Percentiles rank a stretch among this genome's conserved stretches.
Conservation (phyloP, 225 moss, liverwort and hornwort species). For the Sphagnum tenellum region DNA sequence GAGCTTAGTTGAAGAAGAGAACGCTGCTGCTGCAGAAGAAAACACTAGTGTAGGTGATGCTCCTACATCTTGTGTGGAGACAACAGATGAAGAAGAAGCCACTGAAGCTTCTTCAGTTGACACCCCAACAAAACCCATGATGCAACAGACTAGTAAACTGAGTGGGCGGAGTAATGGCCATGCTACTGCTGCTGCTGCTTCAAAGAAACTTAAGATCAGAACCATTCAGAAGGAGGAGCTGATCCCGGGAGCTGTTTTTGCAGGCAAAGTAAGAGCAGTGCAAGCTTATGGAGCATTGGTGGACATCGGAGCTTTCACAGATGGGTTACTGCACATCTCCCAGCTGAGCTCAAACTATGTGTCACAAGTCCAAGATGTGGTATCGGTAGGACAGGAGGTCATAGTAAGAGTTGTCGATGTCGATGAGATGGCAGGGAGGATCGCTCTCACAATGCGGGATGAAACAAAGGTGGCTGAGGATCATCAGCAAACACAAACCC, state of each 20-base stretch:
- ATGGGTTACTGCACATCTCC: constrained; percentile 88
- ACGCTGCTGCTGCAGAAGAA: neutral
- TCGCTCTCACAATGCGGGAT: constrained; percentile 67
- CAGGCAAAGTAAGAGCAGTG: constrained; percentile 62
- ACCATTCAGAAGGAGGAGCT: constrained; percentile 54
- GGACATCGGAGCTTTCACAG: constrained; percentile 84
- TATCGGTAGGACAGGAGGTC: constrained; percentile 66
- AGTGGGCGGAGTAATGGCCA: too few species aligned
- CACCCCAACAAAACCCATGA: too few species aligned
- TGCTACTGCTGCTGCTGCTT: neutral
- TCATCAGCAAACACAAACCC: constrained; percentile 14
- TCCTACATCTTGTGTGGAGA: too few species aligned
- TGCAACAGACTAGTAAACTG: too few species aligned
- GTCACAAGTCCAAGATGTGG: constrained; percentile 59
- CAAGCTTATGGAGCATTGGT: constrained; percentile 87
- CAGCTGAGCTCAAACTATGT: constrained; percentile 51
- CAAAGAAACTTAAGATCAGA: constrained; percentile 9
- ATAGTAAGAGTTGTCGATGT: constrained; percentile 67
- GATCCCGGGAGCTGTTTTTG: constrained; percentile 55
- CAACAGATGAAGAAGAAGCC: too few species aligned
- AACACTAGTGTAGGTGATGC: too few species aligned
- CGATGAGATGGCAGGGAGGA: constrained; percentile 57
- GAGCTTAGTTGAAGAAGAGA: neutral
- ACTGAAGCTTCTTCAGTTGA: too few species aligned
- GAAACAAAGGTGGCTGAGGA: constrained; percentile 22